Evolutionary conservation across 345 rosid species (phyloP).

Genomic region (Gossypium ekmanianum): DNA sequence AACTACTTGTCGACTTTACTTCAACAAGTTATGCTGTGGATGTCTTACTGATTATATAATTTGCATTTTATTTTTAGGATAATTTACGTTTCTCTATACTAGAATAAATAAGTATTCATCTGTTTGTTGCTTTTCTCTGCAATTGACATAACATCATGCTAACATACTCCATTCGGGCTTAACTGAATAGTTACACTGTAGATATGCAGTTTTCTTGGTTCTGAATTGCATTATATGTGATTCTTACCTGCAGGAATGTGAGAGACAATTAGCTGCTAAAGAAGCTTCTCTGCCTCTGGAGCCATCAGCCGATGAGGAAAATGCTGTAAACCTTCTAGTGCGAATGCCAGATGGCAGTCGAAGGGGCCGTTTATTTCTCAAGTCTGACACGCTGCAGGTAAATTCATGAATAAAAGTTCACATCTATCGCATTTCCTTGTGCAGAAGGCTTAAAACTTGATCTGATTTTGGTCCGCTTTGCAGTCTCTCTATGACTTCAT

Average conservation of each 20-base stretch:
- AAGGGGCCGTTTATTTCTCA: constrained; percentile 84
- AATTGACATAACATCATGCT: not conserved
- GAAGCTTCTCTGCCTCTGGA: constrained; percentile 92
- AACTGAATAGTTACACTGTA: not conserved
- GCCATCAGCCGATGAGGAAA: constrained; percentile 77
- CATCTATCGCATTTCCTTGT: not conserved
- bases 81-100: not conserved
- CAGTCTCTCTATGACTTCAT: constrained; percentile 96
- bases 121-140: constrained; percentile 5
- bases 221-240: not conserved
- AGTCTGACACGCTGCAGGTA: constrained; percentile 77
- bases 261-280: constrained; percentile 76
- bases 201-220: not conserved
- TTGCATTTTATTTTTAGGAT: not conserved
- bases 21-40: not conserved
- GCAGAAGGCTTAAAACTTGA: constrained; percentile 2
- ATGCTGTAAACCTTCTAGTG: constrained; percentile 81
- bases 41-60: not conserved
- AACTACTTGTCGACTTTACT: not conserved
- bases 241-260: constrained; percentile 61
- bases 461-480: constrained; percentile 24
- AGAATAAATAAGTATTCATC: not conserved
- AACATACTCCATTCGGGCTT: not conserved
- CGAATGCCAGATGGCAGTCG: constrained; percentile 95
- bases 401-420: constrained; percentile 15